phyloP scores from a whole-genome alignment of 805 yeast species.

The Spathaspora arborariae region DNA sequence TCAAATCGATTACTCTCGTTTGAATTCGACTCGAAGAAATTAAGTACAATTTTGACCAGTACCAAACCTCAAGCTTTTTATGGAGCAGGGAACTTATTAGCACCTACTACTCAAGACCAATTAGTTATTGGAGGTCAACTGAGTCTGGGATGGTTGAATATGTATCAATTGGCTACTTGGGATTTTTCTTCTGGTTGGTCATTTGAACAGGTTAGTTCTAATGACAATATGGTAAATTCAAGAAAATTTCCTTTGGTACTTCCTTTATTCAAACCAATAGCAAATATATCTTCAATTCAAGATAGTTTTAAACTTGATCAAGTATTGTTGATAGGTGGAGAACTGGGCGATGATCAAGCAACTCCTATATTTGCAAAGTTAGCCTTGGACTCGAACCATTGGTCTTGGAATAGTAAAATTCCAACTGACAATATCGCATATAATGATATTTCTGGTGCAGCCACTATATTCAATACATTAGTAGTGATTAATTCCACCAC shows the following conservation, averaged over 20 bases:
- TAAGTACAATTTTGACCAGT: slow-evolving; percentile 42
- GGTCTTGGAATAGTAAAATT: slow-evolving; percentile 35
- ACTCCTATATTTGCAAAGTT: slow-evolving; percentile 43
- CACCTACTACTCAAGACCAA: slow-evolving; percentile 44
- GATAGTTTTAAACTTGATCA: slow-evolving; percentile 32
- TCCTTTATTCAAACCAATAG: slow-evolving; percentile 44
- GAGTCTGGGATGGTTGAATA: slow-evolving; percentile 60
- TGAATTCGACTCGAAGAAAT: slow-evolving; percentile 27
- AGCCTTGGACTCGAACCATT: slow-evolving; percentile 24
- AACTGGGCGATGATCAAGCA: slow-evolving; percentile 20
- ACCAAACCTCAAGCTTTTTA: slow-evolving; percentile 55
- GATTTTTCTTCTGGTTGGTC: slow-evolving; percentile 67
- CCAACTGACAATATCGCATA: not conserved
- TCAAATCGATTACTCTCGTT: slow-evolving; percentile 44
- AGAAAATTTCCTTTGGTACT: slow-evolving; percentile 50
- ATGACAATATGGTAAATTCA: slow-evolving; percentile 41
- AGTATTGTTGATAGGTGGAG: slow-evolving; percentile 63
- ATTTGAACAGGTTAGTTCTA: slow-evolving; percentile 33
- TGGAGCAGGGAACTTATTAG: slow-evolving; percentile 44
- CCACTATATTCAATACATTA: slow-evolving; percentile 48
- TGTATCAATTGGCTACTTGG: slow-evolving; percentile 75
- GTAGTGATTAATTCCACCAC: slow-evolving; percentile 33
- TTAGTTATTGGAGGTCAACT: slow-evolving; percentile 67
- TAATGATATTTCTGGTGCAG: slow-evolving; percentile 45
- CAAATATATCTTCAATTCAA: slow-evolving; percentile 20